These are phyloP conservation scores for Lophiotrema nucula DNA, from an alignment of 495 filamentous ascomycete genomes.

Conservation along the genomic window DNA sequence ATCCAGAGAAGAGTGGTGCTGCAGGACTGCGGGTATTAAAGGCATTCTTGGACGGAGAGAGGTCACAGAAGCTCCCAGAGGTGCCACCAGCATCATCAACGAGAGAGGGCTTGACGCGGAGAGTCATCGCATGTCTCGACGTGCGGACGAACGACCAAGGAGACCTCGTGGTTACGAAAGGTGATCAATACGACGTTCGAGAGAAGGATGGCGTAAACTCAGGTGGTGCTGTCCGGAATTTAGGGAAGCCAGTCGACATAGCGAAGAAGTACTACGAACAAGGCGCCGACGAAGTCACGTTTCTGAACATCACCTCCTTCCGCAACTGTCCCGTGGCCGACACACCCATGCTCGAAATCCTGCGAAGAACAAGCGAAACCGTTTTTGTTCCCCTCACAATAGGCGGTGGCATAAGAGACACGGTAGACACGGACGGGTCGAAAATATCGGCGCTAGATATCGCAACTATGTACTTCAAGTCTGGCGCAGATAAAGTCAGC, in stretches of 20 bases:
- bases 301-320: constrained; percentile 97
- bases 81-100: constrained; percentile 26
- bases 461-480: constrained; percentile 96
- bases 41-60: constrained; percentile 74
- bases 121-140: constrained; percentile 94
- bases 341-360: constrained; percentile 91
- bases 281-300: constrained; percentile 94
- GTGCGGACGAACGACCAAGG: constrained; percentile 95
- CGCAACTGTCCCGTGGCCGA: constrained; percentile 89
- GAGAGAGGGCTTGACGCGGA: constrained; percentile 71
- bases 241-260: constrained; percentile 96
- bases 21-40: constrained; percentile 81
- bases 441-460: constrained; percentile 83
- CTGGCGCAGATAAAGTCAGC: constrained; percentile 96
- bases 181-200: constrained; percentile 99
- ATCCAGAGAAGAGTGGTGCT: constrained; percentile 93
- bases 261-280: constrained; percentile 93
- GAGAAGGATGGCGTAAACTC: constrained; percentile 64
- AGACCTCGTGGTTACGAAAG: constrained; percentile 95
- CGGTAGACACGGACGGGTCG: constrained; percentile 84
- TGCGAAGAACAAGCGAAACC: constrained; percentile 79
- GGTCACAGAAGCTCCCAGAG: constrained; percentile 47
- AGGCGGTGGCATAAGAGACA: constrained; percentile 91
- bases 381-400: constrained; percentile 98
- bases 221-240: constrained; percentile 79